Evolutionary conservation across 192 early-diverging fungal genomes (phyloP), one percentile per base, ranked within the genome.

Genomic region (Neocallimastix lanati): DNA sequence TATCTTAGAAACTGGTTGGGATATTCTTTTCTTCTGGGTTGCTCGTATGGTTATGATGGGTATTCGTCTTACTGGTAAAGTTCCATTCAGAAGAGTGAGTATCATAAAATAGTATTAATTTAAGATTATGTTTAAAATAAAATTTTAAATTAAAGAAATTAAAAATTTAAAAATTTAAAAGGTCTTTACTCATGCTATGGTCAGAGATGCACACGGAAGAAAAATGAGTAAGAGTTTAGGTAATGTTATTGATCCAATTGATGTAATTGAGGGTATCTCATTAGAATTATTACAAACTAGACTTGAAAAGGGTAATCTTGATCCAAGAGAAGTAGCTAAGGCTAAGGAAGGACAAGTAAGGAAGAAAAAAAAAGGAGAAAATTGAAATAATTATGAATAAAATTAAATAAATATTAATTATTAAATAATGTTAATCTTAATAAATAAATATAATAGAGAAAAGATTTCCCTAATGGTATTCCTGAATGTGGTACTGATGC

Each of bases 11-110:
- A 99, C 96, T 80, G 98, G 98, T 16, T 94, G 93, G 92, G 98
- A 99, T 86, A 99, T 99, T 85, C 83, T 99, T 80, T 98, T 98
- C 92, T 98, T 97, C 92, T 99, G 98, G 98, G 96, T 98, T 77
- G 96, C 96, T 18, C 90, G 98, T 80, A 99, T 99, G 98, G 95
- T 99, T 50, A 99, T 99, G 98, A 84, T 99, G 81, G 94, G 95
- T 82, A 67, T 67, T 21, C 50, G 50, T 67, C 50, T 67, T 77
- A 99, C 96, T 15, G 96, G 96, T n/a, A 82, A 96, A 83, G 91
- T 95, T 77, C 98, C 98, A 5, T 99, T 99, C 86, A 88, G 90
- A 80, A 91, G 85, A 80, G 84, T 84, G 15, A 29, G 82, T 76
- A 33, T 80, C 12, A 33, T 13, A 37, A 37, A 37, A 37, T 13